Evolutionary conservation across 2,329 filamentous ascomycete species (phyloP), one percentile per base, ranked within the genome.

Genomic region (Fusarium protoensiforme): DNA sequence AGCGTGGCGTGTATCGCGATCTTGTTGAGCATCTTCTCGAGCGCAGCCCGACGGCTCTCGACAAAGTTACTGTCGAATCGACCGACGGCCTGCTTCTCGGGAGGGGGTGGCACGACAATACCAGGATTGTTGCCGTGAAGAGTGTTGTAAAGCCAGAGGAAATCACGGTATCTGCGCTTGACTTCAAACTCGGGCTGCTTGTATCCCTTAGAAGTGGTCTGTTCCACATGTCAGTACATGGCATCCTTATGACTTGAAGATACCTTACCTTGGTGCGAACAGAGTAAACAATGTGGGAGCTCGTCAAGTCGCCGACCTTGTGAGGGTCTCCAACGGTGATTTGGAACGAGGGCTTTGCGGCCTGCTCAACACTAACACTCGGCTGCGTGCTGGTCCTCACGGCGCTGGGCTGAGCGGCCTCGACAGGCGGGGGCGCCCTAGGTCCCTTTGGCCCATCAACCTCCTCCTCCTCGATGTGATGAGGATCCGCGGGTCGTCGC

Each of bases 1-100:
- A 99, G 86, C 36, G 95, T 93, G 9, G 94, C 92, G 81, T 99
- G 96, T 13, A 91, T 90, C 4, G 96, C 94, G 68, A 92, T 96
- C 87, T 98, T 98, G 89, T 98, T 98, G 63, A 98, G 87, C 96
- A 99, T 99, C 81, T 96, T 94, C 84, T 99, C 96, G 67, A 99
- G 85, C 16, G 96, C 96, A 70, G 95, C 93, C 76, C 96, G 90
- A 78, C 96, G 89, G 48, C 94, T 94, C 83, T 99, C 96, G 71
- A 99, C 95, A 83, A 99, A 99, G 82, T 98, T 97, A 75, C 91
- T 94, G 83, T 99, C 96, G 80, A 99, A 99, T 41, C 96, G 92
- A 69, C 96, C 96, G 64, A 99, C 94, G 9, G 96, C 95, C 84
- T 99, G 96, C 86, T 99, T 99, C 85, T 99, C 96, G 1, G 96